Evolutionary conservation across 2,329 filamentous ascomycete genomes (phyloP).

Genomic region (Aureobasidium vineae): DNA sequence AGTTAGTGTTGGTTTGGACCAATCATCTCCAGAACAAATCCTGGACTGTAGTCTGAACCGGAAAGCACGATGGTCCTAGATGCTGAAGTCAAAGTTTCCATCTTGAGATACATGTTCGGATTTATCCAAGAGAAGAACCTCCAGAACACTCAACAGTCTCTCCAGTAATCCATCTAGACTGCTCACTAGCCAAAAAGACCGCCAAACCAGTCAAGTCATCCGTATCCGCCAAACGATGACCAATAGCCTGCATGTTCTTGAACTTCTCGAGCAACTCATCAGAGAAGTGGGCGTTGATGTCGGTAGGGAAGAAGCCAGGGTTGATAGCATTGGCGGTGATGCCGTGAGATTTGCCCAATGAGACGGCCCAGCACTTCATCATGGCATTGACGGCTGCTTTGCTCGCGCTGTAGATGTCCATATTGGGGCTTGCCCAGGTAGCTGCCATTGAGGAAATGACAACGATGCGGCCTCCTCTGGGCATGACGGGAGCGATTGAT

Average conservation of each 20-base stretch:
- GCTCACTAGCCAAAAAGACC: conserved; percentile 47
- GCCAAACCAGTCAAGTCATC: conserved; percentile 52
- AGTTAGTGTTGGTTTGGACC: background rate
- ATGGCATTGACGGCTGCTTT: conserved; percentile 29
- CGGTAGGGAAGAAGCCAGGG: conserved; percentile 29
- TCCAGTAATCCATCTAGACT: conserved; percentile 52
- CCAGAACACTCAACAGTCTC: conserved; percentile 34
- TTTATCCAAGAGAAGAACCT: conserved; percentile 9
- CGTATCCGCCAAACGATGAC: conserved; percentile 48
- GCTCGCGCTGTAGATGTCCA: conserved; percentile 50
- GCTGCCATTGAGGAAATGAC: conserved; percentile 57
- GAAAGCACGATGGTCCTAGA: too few relatives aligned
- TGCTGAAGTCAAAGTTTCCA: background rate
- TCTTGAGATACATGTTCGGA: background rate
- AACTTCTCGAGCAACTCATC: conserved; percentile 40
- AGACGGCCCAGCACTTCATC: conserved; percentile 27
- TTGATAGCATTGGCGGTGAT: conserved; percentile 29
- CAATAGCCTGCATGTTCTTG: conserved; percentile 44
- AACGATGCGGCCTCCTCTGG: conserved; percentile 50
- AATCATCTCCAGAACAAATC: too few relatives aligned
- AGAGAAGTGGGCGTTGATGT: conserved; percentile 27
- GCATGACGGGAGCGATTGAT: conserved; percentile 36
- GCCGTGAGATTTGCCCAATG: conserved; percentile 28
- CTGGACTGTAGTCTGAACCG: too few relatives aligned
- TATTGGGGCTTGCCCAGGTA: conserved; percentile 55